These are phyloP conservation scores for Aegilops speltoides DNA, from an alignment of 176 grass and related monocot genomes.

Conservation along the genomic window DNA sequence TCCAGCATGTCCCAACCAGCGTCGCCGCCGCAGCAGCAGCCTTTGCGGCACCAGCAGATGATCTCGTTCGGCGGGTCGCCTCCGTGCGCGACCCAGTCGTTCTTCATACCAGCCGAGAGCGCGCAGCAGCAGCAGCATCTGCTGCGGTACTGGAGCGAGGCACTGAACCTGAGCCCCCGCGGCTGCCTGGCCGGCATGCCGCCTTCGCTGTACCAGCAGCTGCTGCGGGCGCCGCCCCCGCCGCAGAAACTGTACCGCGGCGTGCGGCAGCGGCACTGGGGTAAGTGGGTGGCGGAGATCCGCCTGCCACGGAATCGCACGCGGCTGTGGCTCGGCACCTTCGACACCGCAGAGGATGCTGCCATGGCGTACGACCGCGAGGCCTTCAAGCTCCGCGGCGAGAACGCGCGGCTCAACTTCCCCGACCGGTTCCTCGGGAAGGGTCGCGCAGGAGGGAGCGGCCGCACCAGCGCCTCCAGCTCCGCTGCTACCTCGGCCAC, in stretches of 20 bases:
- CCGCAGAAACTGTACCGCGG: slow-evolving; percentile 87
- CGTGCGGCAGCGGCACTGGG: slow-evolving; percentile 94
- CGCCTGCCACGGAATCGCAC: slow-evolving; percentile 79
- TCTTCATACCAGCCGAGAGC: slow-evolving; percentile 31
- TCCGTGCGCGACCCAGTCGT: slow-evolving; percentile 36
- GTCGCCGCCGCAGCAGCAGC: background rate
- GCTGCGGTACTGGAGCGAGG: slow-evolving; percentile 71
- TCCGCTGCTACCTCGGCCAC: background rate
- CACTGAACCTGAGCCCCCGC: slow-evolving; percentile 83
- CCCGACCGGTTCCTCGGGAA: slow-evolving; percentile 81
- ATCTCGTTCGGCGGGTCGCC: slow-evolving; percentile 61
- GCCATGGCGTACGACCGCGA: slow-evolving; percentile 92
- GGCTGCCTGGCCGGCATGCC: slow-evolving; percentile 40
- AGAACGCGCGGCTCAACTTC: slow-evolving; percentile 94
- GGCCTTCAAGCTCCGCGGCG: slow-evolving; percentile 85
- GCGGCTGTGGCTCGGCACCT: slow-evolving; percentile 94
- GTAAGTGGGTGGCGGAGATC: slow-evolving; percentile 98
- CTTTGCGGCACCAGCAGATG: slow-evolving; percentile 56
- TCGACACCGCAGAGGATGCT: slow-evolving; percentile 93
- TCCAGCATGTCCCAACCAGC: slow-evolving; percentile 17
- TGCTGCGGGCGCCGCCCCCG: slow-evolving; percentile 34
- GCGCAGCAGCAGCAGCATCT: slow-evolving; percentile 47
- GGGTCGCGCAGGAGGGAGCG: slow-evolving; percentile 39
- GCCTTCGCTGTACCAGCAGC: slow-evolving; percentile 48
- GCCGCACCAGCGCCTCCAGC: slow-evolving; percentile 30